These are phyloP conservation scores for Rhodotorula sp. DNA, from an alignment of 1,284 basidiomycete genomes.

Conservation along the genomic window DNA sequence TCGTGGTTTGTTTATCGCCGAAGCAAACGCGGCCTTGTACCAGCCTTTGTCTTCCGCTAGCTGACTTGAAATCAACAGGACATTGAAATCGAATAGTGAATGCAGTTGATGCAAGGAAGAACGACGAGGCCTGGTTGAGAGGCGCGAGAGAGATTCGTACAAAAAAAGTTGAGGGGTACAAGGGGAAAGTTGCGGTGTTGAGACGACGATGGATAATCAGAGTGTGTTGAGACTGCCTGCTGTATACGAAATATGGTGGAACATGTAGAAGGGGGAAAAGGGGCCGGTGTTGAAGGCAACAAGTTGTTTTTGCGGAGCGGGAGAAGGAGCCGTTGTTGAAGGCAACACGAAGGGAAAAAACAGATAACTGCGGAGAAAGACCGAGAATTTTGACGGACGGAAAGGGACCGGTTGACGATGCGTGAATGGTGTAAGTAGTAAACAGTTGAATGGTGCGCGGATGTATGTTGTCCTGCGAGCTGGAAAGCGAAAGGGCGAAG, in stretches of 20 bases:
- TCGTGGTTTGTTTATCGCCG: too few relatives aligned
- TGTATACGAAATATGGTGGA: background rate
- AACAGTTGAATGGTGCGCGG: background rate
- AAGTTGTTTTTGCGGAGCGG: background rate
- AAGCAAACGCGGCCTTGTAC: too few relatives aligned
- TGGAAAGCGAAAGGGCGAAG: background rate
- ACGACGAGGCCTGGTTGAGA: background rate
- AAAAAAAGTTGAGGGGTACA: background rate
- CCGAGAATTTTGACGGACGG: background rate
- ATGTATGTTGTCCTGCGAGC: background rate
- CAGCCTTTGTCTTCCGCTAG: too few relatives aligned
- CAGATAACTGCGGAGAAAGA: conserved; percentile 1
- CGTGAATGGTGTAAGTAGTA: background rate
- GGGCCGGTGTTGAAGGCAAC: conserved; percentile 4
- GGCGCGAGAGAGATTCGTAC: background rate
- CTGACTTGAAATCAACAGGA: too few relatives aligned
- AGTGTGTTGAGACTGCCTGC: background rate
- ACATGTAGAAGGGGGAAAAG: background rate
- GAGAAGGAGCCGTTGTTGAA: conserved; percentile 21
- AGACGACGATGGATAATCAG: conserved; percentile 3
- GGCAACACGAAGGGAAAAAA: conserved; percentile 18
- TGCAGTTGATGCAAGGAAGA: conserved; percentile 30
- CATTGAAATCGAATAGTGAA: background rate
- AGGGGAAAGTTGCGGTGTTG: conserved; percentile 2
- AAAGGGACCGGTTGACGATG: conserved; percentile 16